These are phyloP conservation scores for Pisolithus microcarpus DNA, from an alignment of 768 basidiomycete species.

Conservation along the genomic window DNA sequence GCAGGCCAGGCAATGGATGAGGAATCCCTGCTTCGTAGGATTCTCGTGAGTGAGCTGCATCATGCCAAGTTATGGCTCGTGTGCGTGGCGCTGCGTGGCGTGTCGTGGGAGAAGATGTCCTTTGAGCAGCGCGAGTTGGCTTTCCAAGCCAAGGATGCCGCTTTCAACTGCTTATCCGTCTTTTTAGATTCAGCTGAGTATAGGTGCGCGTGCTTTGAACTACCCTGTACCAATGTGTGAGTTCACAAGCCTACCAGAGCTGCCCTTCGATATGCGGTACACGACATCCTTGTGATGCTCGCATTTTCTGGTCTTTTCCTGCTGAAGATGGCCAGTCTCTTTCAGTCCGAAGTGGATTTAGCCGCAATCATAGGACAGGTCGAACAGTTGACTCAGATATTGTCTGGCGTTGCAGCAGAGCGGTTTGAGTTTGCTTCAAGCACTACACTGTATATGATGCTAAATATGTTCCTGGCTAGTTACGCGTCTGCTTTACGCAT, in stretches of 20 bases:
- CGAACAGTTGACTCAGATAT: constrained; percentile 81
- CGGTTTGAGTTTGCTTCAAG: constrained; percentile 37
- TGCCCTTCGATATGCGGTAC: constrained; percentile 87
- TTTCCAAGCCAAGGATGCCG: constrained; percentile 92
- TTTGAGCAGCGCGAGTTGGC: constrained; percentile 92
- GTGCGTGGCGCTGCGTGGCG: constrained; percentile 85
- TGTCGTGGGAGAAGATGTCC: constrained; percentile 94
- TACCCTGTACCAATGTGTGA: neutral
- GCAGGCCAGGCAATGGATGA: constrained; percentile 77
- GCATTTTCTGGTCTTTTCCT: constrained; percentile 89
- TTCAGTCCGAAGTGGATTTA: constrained; percentile 79
- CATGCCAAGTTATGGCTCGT: constrained; percentile 95
- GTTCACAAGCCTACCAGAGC: constrained; percentile 40
- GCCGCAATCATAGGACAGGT: constrained; percentile 73
- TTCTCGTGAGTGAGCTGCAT: constrained; percentile 81
- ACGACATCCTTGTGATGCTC: constrained; percentile 86
- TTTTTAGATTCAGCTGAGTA: constrained; percentile 79
- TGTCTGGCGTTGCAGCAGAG: constrained; percentile 92
- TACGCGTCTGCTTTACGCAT: constrained; percentile 88
- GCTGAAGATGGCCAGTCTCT: constrained; percentile 90
- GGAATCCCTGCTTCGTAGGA: constrained; percentile 76
- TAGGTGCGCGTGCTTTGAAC: constrained; percentile 42
- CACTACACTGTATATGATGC: neutral
- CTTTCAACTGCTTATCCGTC: constrained; percentile 75
- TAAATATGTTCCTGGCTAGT: constrained; percentile 30